A percentile compares a stretch with the other conserved stretches of the same genome.
These are phyloP conservation scores for Fusarium oxysporum DNA, from an alignment of 2,329 filamentous ascomycete genomes.

Conservation along the genomic window DNA sequence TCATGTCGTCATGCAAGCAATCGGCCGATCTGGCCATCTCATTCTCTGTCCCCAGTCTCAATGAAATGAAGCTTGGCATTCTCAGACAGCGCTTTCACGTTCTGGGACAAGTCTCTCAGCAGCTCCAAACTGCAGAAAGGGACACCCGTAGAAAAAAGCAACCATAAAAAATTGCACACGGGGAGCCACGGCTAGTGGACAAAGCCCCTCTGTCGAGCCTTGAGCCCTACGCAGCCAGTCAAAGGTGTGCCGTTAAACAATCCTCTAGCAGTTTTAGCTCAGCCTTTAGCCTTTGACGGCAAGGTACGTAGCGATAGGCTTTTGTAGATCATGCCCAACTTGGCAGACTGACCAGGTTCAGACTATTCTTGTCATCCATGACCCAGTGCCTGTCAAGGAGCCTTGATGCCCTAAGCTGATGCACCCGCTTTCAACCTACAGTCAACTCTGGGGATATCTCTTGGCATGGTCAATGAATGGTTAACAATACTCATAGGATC, in stretches of 20 bases:
- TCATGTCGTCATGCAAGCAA: constrained; percentile 37
- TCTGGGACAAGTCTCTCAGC: constrained; percentile 33
- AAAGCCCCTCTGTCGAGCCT: constrained; percentile 15
- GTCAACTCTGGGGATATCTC: constrained; percentile 46
- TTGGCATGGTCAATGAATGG: constrained; percentile 39
- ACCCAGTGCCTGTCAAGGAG: constrained; percentile 15
- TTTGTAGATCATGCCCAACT: constrained; percentile 44
- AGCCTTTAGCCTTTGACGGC: constrained; percentile 19
- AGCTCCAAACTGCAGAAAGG: constrained; percentile 5
- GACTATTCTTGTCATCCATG: constrained; percentile 35
- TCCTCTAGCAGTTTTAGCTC: background rate
- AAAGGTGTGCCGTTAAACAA: constrained; percentile 36
- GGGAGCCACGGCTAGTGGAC: constrained; percentile 13
- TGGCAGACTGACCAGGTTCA: constrained; percentile 27
- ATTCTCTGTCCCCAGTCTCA: constrained; percentile 15
- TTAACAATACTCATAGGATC: constrained; percentile 14
- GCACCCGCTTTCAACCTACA: constrained; percentile 18
- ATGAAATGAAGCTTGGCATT: constrained; percentile 42
- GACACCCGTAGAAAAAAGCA: constrained; percentile 18
- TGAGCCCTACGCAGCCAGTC: constrained; percentile 12
- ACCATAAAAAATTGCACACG: constrained; percentile 13
- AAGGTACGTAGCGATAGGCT: constrained; percentile 24
- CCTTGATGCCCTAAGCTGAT: constrained; percentile 32
- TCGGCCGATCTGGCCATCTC: constrained; percentile 41
- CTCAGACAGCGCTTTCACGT: constrained; percentile 25